A percentile compares a stretch with the other conserved stretches of the same genome.
Evolutionary conservation across 208 protist species (phyloP).

Genomic region (Acanthamoeba sp.): DNA sequence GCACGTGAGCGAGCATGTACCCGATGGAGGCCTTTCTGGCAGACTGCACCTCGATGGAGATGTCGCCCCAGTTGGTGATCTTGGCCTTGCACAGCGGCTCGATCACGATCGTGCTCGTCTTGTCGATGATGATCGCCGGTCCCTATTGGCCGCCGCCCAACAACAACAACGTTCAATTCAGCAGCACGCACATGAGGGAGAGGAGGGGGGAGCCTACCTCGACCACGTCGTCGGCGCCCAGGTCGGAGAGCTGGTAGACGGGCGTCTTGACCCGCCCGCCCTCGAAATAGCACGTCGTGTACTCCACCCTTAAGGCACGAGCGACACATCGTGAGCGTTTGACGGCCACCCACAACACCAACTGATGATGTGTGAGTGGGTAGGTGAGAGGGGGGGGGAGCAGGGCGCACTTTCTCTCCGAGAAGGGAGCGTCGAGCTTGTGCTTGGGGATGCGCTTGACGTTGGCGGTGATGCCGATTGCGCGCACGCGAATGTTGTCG

Average conservation of each 20-base stretch:
- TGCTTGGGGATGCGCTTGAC: conserved; percentile 20
- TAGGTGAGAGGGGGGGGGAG: conserved; percentile 82
- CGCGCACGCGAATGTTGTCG: conserved; percentile 95
- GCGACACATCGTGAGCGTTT: not conserved
- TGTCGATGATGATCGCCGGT: conserved; percentile 94
- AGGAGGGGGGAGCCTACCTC: not conserved
- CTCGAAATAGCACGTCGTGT: conserved; percentile 27
- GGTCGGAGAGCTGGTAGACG: conserved; percentile 87
- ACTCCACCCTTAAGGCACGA: not conserved
- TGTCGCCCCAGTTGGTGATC: conserved; percentile 89
- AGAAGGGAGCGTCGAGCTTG: conserved; percentile 32
- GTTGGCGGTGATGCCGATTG: conserved; percentile 79
- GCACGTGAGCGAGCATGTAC: not conserved
- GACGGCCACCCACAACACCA: conserved; percentile 1
- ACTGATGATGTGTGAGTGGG: not conserved
- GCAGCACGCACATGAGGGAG: too few relatives aligned
- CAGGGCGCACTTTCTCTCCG: conserved; percentile 14
- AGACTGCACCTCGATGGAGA: conserved; percentile 31
- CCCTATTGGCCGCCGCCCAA: too few relatives aligned
- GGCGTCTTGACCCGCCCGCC: conserved; percentile 81
- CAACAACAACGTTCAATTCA: too few relatives aligned
- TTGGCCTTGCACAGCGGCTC: conserved; percentile 89
- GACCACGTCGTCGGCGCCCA: conserved; percentile 55
- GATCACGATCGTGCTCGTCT: conserved; percentile 94
- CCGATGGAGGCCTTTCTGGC: conserved; percentile 14